Evolutionary conservation across 768 basidiomycete species (phyloP).

Genomic region (Rubroboletus satanas): DNA sequence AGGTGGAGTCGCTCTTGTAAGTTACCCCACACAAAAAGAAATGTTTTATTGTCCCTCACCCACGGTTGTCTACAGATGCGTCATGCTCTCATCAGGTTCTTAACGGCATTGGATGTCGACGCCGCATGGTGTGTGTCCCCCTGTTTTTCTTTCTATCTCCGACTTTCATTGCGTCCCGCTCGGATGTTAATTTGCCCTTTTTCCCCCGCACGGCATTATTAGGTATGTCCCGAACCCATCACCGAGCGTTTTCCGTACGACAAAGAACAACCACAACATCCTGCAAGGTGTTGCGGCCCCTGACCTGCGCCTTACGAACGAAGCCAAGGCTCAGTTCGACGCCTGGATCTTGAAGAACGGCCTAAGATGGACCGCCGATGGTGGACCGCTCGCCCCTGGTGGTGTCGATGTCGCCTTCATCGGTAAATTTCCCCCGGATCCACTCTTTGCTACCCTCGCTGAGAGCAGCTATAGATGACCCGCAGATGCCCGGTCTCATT

Average conservation of each 20-base stretch:
- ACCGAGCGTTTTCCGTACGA: conserved; percentile 87
- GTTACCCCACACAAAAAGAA: conserved; percentile 32
- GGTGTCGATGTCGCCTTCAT: conserved; percentile 89
- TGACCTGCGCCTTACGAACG: conserved; percentile 70
- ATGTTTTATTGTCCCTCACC: conserved; percentile 8
- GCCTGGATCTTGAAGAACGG: conserved; percentile 91
- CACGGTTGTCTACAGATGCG: conserved; percentile 61
- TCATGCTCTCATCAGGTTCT: conserved; percentile 87
- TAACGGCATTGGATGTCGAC: conserved; percentile 75
- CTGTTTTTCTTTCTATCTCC: conserved; percentile 3
- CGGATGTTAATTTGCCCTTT: conserved; percentile 5
- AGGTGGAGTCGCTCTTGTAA: conserved; percentile 91
- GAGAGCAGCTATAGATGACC: conserved; percentile 54
- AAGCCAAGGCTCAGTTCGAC: conserved; percentile 76
- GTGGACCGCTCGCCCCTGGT: conserved; percentile 78
- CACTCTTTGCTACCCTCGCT: conserved; percentile 3
- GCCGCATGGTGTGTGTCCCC: conserved; percentile 63
- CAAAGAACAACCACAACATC: conserved; percentile 94
- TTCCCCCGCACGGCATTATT: conserved; percentile 20
- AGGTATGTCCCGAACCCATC: conserved; percentile 90
- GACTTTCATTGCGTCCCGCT: not conserved
- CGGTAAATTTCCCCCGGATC: conserved; percentile 40
- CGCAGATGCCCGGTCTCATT: conserved; percentile 93
- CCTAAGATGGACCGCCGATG: conserved; percentile 80
- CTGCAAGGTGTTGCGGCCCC: conserved; percentile 88